Percentiles rank a stretch among this genome's conserved stretches.
Conservation (phyloP, 1,139 yeast genomes). For the Hansenula lynferdii region DNA sequence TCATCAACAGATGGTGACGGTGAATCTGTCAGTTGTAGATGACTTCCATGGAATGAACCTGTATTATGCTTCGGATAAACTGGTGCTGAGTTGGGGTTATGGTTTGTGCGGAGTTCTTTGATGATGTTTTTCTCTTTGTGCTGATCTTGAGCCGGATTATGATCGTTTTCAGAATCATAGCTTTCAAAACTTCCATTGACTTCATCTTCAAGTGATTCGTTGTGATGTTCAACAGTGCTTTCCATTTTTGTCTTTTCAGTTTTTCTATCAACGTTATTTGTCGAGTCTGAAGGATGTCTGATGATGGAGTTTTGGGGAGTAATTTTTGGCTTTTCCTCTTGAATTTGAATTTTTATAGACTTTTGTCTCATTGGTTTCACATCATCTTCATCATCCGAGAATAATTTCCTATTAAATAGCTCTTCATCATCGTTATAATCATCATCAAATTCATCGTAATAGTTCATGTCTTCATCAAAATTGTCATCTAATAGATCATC, state of each 20-base stretch:
- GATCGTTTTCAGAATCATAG: too few species aligned
- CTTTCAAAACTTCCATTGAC: too few species aligned
- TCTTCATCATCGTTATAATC: constrained; percentile 37
- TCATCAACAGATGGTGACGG: background rate
- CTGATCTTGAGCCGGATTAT: too few species aligned
- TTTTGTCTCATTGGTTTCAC: background rate
- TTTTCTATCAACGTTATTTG: too few species aligned
- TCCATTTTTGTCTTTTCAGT: too few species aligned
- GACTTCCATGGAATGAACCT: background rate
- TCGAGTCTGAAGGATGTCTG: background rate
- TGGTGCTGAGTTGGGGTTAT: background rate
- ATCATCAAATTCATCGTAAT: constrained; percentile 30
- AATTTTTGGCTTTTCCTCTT: background rate
- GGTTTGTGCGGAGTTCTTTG: background rate
- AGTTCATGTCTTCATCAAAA: constrained; percentile 46
- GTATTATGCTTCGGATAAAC: background rate
- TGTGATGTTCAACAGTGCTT: too few species aligned
- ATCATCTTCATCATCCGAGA: constrained; percentile 34
- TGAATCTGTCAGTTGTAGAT: background rate
- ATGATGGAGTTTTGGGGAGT: background rate
- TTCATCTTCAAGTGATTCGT: too few species aligned
- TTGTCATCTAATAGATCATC: constrained; percentile 44
- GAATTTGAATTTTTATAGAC: too few species aligned
- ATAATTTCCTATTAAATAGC: constrained; percentile 33
- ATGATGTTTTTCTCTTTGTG: background rate